Conservation (phyloP, 768 basidiomycete genomes). For the Boletus coccyginus region DNA sequence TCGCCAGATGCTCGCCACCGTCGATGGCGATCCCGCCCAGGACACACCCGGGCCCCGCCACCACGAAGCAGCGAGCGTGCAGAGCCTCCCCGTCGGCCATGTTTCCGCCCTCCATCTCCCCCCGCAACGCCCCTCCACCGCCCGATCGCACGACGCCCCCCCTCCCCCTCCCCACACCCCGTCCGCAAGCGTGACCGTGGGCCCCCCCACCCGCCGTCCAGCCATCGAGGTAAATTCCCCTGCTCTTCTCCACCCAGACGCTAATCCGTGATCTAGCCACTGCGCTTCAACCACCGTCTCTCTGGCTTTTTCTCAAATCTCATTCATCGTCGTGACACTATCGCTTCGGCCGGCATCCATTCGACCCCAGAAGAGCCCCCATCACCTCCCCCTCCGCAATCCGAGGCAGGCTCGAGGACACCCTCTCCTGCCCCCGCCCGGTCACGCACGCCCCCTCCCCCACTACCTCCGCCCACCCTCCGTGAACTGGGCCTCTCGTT, state of each 20-base stretch:
- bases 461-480: slow-evolving; percentile 67
- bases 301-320: slow-evolving; percentile 85
- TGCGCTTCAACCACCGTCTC: slow-evolving; percentile 66
- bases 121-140: slow-evolving; percentile 32
- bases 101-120: slow-evolving; percentile 41
- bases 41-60: too few relatives aligned
- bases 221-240: slow-evolving; percentile 50
- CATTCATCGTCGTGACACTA: slow-evolving; percentile 66
- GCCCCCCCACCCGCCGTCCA: slow-evolving; percentile 47
- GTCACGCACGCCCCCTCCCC: slow-evolving; percentile 69
- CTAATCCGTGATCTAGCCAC: slow-evolving; percentile 32
- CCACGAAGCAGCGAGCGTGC: slow-evolving; percentile 52
- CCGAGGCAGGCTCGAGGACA: slow-evolving; percentile 45
- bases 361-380: slow-evolving; percentile 35
- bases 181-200: slow-evolving; percentile 13
- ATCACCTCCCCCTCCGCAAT: slow-evolving; percentile 25
- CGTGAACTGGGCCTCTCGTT: slow-evolving; percentile 74
- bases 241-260: slow-evolving; percentile 5
- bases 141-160: slow-evolving; percentile 21
- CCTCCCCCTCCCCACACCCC: slow-evolving; percentile 7
- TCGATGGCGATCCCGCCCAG: neutral
- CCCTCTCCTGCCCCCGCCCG: slow-evolving; percentile 54
- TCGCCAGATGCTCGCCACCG: neutral
- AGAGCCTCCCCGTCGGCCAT: slow-evolving; percentile 56
- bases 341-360: slow-evolving; percentile 26